Evolutionary conservation across 2,329 filamentous ascomycete species (phyloP), one percentile per base, ranked within the genome.

Genomic region (Aspergillus brasiliensis): DNA sequence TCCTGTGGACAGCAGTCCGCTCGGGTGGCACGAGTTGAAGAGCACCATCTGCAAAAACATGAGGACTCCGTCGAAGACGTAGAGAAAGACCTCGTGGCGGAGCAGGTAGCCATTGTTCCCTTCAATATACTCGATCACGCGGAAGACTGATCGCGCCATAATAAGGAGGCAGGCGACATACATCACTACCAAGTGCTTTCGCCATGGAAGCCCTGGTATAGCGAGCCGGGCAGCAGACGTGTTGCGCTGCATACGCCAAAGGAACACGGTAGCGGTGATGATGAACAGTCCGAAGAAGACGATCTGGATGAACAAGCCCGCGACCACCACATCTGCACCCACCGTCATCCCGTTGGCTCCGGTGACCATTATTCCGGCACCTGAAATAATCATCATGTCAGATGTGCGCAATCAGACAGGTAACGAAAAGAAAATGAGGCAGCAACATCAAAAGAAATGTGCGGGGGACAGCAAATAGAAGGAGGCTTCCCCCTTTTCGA

Each of bases 21-120:
- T 47, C 11, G 56, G 56, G 37, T 58, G 48, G 15, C 17, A 58
- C 8, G 37, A 7, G 17, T 31, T 34, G 34, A 52, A 52, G 23
- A 42, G 19, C 7, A 25, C 23, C 21, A 62, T 52, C n/a, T 17
- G 58, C n/a, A 66, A 42, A 8, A 68, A 67, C 70, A 75, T 74
- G 13, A 72, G 61, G 15, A 67, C 44, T 0, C 68, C 65, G 44
- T 73, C 73, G 54, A 75, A 73, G 21, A 74, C 55, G 59, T 73
- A 74, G 0, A 69, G 56, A 51, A 61, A 73, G 49, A 63, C 51
- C 62, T 75, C 73, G 17, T 69, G 65, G 13, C 61, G 66, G 27
- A 71, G 55, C 11, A 73, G 49, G 25, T 57, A 57, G 1, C 71
- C 72, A 0, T 66, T 58, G 21, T 63, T 57, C 0, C 70, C 72